These are phyloP conservation scores for Lasiodiplodia citricola DNA, from an alignment of 2,329 filamentous ascomycete genomes.

Conservation along the genomic window DNA sequence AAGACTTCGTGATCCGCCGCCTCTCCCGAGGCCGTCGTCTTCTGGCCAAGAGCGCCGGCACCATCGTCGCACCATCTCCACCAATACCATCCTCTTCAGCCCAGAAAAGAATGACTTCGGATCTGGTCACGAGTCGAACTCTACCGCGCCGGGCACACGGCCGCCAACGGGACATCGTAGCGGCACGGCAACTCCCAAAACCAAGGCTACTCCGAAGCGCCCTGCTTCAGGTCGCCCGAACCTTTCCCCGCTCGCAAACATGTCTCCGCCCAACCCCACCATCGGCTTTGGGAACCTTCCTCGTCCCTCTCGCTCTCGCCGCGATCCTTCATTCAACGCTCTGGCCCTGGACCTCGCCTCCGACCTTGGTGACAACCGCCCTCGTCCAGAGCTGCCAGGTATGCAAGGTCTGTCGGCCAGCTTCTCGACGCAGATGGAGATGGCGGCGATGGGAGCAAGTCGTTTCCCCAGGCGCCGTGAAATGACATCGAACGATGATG, in stretches of 20 bases:
- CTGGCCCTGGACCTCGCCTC: slow-evolving; percentile 71
- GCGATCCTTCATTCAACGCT: slow-evolving; percentile 68
- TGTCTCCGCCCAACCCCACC: slow-evolving; percentile 58
- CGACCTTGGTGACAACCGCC: slow-evolving; percentile 68
- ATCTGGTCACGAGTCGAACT: slow-evolving; percentile 45
- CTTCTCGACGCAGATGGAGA: slow-evolving; percentile 71
- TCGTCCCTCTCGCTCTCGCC: slow-evolving; percentile 54
- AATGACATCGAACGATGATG: neutral
- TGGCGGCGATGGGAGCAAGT: slow-evolving; percentile 36
- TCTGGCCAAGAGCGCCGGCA: neutral
- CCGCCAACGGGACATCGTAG: slow-evolving; percentile 36
- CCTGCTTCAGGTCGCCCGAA: slow-evolving; percentile 33
- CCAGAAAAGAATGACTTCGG: slow-evolving; percentile 61
- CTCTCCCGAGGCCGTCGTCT: slow-evolving; percentile 39
- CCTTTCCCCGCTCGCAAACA: slow-evolving; percentile 37
- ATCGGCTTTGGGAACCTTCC: slow-evolving; percentile 61
- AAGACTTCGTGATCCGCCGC: slow-evolving; percentile 29
- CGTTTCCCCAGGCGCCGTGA: neutral
- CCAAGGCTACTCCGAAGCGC: slow-evolving; percentile 11
- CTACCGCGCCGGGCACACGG: slow-evolving; percentile 41
- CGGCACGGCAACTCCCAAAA: slow-evolving; percentile 42
- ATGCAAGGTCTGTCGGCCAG: slow-evolving; percentile 68
- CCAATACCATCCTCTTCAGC: slow-evolving; percentile 83
- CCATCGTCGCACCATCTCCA: slow-evolving; percentile 75
- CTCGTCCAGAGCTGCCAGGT: slow-evolving; percentile 55